Conservation (phyloP, 2,329 filamentous ascomycete species). For the Ascosphaera apis region DNA sequence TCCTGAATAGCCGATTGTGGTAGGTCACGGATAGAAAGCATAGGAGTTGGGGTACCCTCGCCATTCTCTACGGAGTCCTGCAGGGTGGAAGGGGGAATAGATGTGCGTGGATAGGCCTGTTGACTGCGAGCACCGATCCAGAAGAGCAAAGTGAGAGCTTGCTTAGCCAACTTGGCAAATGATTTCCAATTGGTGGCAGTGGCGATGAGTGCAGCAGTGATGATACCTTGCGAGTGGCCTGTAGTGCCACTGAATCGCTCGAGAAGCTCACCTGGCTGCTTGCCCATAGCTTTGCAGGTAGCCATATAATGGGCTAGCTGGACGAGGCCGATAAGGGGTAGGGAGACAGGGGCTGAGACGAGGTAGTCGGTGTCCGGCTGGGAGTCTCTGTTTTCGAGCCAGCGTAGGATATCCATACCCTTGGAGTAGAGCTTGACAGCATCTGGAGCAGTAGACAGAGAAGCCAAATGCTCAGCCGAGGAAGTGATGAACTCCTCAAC, state of each 20-base stretch:
- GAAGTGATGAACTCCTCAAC: conserved; percentile 63
- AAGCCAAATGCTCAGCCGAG: conserved; percentile 71
- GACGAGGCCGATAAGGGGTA: conserved; percentile 86
- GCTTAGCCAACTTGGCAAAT: conserved; percentile 55
- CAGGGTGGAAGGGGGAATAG: conserved; percentile 69
- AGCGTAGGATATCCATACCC: conserved; percentile 82
- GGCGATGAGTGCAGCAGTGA: conserved; percentile 78
- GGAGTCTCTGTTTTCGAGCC: conserved; percentile 71
- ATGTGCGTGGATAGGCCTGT: conserved; percentile 89
- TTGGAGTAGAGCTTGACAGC: conserved; percentile 94
- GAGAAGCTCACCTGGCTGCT: conserved; percentile 69
- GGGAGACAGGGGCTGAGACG: conserved; percentile 81
- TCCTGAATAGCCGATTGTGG: conserved; percentile 74
- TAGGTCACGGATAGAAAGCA: conserved; percentile 92
- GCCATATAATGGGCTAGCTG: conserved; percentile 92
- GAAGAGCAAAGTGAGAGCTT: conserved; percentile 80
- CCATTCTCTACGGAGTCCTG: conserved; percentile 86
- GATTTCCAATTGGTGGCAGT: conserved; percentile 85
- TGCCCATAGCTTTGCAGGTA: conserved; percentile 74
- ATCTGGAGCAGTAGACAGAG: conserved; percentile 55
- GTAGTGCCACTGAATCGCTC: conserved; percentile 72
- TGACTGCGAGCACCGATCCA: conserved; percentile 97
- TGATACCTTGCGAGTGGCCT: conserved; percentile 88
- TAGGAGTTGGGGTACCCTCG: conserved; percentile 86
- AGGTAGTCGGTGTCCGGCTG: conserved; percentile 90